Percentiles rank a stretch among this genome's conserved stretches.
phyloP scores from a whole-genome alignment of 495 filamentous ascomycete genomes.

The Lasiosphaeria hispida region DNA sequence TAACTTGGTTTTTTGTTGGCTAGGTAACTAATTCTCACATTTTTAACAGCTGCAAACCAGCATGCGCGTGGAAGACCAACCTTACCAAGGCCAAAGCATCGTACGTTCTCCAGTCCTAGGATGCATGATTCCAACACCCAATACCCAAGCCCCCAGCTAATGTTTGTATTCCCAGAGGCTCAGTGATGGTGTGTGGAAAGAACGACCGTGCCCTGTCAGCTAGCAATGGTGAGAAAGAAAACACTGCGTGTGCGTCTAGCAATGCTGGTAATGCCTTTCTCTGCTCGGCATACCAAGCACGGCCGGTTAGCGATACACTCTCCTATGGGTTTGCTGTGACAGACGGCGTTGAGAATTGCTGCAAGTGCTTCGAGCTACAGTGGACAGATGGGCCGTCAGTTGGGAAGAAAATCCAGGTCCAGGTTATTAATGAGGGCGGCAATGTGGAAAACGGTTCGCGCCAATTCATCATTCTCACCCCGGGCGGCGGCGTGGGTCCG shows the following conservation, averaged over 20 bases:
- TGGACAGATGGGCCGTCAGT: conserved; percentile 15
- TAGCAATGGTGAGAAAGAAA: conserved; percentile 1
- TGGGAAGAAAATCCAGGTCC: conserved; percentile 18
- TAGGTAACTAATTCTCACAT: not conserved
- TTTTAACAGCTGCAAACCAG: conserved; percentile 20
- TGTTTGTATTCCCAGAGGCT: not conserved
- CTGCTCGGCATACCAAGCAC: conserved; percentile 16
- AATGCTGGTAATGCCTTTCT: conserved; percentile 18
- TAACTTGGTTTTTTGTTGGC: not conserved
- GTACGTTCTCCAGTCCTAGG: not conserved
- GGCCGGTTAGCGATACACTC: conserved; percentile 14
- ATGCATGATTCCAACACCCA: no score
- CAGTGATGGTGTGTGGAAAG: conserved; percentile 12
- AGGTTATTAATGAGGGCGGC: conserved; percentile 23
- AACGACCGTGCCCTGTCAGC: conserved; percentile 8
- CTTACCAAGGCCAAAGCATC: conserved; percentile 10
- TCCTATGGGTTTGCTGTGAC: conserved; percentile 20
- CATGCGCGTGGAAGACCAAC: conserved; percentile 18
- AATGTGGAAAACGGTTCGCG: not conserved
- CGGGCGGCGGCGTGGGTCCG: conserved; percentile 17
- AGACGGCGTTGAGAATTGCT: conserved; percentile 23
- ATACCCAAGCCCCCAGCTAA: no score
- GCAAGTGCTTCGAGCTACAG: conserved; percentile 19
- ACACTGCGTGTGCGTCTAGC: conserved; percentile 6
- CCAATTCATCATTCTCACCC: conserved; percentile 21